Conservation (phyloP, 768 basidiomycete species). For the Brasilioporus rufonigricans region DNA sequence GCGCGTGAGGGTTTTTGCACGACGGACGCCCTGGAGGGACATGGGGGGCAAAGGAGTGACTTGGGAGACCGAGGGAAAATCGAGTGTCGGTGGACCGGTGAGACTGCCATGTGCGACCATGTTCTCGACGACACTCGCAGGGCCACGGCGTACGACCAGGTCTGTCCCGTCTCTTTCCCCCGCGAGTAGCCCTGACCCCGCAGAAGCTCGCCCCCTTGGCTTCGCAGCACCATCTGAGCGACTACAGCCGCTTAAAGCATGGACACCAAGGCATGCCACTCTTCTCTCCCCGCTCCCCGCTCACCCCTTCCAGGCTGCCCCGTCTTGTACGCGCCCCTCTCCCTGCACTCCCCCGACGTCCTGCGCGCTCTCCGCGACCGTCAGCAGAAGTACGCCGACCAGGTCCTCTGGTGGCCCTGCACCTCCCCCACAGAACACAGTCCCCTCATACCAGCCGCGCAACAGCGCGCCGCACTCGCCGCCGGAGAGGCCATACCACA, state of each 20-base stretch:
- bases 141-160: no score
- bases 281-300: not conserved
- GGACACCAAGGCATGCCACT: slow-evolving; percentile 40
- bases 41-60: slow-evolving; percentile 24
- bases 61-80: not conserved
- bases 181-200: no score
- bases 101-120: no score
- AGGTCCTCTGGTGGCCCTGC: no score
- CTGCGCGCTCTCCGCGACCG: slow-evolving; percentile 50
- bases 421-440: no score
- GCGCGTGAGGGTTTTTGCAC: slow-evolving; percentile 94
- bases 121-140: no score
- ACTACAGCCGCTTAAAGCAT: slow-evolving; percentile 68
- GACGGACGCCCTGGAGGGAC: slow-evolving; percentile 62
- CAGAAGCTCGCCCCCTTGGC: slow-evolving; percentile 61
- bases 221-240: slow-evolving; percentile 72
- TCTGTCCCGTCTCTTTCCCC: no score
- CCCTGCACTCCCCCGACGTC: slow-evolving; percentile 58
- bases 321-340: slow-evolving; percentile 57
- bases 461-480: no score
- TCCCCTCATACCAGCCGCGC: no score
- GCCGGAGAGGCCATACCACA: no score
- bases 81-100: no score
- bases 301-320: slow-evolving; percentile 46
- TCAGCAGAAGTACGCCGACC: no score